Base-by-base conservation (phyloP, 2,329 filamentous ascomycete species). In the Ceratocystiopsis sp. region DNA sequence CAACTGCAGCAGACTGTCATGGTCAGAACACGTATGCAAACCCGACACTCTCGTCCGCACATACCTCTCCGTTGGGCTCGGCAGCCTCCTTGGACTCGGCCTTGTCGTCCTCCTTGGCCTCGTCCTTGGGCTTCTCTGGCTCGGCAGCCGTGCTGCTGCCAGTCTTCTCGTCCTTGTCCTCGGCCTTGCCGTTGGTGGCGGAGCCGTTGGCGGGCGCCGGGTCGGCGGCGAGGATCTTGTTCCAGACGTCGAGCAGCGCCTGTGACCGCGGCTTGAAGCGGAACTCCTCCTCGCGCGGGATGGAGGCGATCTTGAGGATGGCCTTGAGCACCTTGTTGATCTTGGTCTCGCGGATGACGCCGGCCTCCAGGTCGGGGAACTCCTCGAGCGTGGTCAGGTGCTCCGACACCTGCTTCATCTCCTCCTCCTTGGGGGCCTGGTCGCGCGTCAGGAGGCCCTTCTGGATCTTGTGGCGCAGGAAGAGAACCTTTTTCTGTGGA, bases 261-360 rank as follows among this genome's bases (percentile, higher is more conserved):
- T 82, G 72, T 34, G 85, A 87, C 42, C 91, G 80, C 50, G 78
- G 68, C 66, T 91, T 93, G 73, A 98, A 95, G 44, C 82, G 66
- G 60, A 80, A 93, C 51, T 93, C 83, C 34, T 87, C 83, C 50
- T 98, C 91, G 48, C 79, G 80, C 6, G 87, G 87, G 52, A 98
- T 93, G 4, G 71, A 71, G 37, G 79, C 73, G 10, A 98, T 69
- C 66, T 94, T 95, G 54, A 95, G 67, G 51, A 98, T 91, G 5
- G 81, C 86, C 66, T 93, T 94, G 45, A 98, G 71, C 12, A 98
- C 89, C 66, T 98, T 98, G 75, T 96, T 89, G 62, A 98, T 95
- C 71, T 96, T 98, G 48, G 91, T 98, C 14, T 67, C 69, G 49
- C 84, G 78, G 54, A 96, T 94, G 53, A 95, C 91, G 51, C 78